Conservation (phyloP, 306 rosid genomes). For the Astragalus membranaceus region DNA sequence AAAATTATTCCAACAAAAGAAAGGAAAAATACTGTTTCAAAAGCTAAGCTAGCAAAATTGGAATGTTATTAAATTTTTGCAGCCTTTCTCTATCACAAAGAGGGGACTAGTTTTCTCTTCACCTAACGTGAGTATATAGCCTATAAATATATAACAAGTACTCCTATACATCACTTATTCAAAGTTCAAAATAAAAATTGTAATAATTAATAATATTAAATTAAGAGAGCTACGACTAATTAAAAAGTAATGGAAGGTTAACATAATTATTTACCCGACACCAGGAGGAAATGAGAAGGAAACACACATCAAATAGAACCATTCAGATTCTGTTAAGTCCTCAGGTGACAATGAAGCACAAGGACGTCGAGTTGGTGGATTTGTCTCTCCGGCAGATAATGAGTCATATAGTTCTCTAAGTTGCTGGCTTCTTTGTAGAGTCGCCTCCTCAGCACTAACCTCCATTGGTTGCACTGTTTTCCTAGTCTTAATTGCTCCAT, state of each 20-base stretch:
- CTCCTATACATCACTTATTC: no score
- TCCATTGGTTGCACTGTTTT: conserved; percentile 94
- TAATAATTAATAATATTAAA: no score
- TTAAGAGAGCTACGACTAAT: no score
- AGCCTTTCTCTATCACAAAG: conserved; percentile 6
- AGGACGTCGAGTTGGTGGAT: conserved; percentile 71
- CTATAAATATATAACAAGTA: not conserved
- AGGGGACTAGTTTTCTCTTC: not conserved
- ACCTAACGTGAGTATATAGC: not conserved
- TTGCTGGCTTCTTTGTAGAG: conserved; percentile 89
- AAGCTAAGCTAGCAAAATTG: conserved; percentile 15
- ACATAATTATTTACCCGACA: conserved; percentile 40
- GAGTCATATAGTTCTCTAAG: conserved; percentile 87
- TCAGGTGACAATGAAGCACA: conserved; percentile 90
- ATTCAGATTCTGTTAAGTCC: conserved; percentile 91
- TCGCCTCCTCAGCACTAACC: conserved; percentile 65
- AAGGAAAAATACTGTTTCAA: not conserved
- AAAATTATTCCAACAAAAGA: conserved; percentile 24
- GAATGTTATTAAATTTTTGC: conserved; percentile 21
- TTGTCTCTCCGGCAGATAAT: conserved; percentile 67
- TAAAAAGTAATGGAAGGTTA: no score
- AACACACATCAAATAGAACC: conserved; percentile 98
- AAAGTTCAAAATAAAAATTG: not conserved
- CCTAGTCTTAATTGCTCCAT: conserved; percentile 90
- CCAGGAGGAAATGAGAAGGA: conserved; percentile 89